Evolutionary conservation across 306 rosid species (phyloP), one percentile per base, ranked within the genome.

Genomic region (Glycyrrhiza uralensis): DNA sequence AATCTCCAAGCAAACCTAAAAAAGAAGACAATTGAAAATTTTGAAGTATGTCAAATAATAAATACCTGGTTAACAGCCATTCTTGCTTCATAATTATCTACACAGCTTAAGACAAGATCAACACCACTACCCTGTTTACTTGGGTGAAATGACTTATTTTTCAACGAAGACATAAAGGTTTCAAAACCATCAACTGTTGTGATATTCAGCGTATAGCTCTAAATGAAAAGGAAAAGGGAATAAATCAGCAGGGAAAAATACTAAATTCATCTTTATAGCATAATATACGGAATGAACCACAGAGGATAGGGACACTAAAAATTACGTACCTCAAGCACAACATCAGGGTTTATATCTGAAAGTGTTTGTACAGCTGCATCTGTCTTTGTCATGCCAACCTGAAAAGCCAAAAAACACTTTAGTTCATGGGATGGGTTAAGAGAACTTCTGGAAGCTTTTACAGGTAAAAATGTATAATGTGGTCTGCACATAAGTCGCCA

Each of bases 51-150:
- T 51, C 50, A 42, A 49, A 59, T 39, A 45, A 33, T 46, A 38
- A 72, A 41, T 83, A 89, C 98, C 98, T 94, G 99, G 79, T 94
- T 94, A 76, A 94, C 97, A 76, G 93, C 97, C 99, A 94, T 94
- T 84, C 99, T 85, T 62, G 99, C 99, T 91, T 94, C 99, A 74
- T 94, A 94, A 78, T 94, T 94, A 84, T 94, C 99, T 38, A 94
- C 99, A 49, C 99, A 94, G 80, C 99, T 94, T 81, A 94, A 78
- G 28, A 94, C 97, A 76, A 94, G 89, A 81, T 94, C 99, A 64
- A 89, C 91, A 30, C 97, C 99, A 51, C 82, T 85, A 12, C 89
- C 91, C 86, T 89, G 85, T 82, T 89, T 91, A 76, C 68, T 55
- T 20, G 87, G 89, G 60, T 76, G 1, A 72, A 94, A 94, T 14